phyloP scores from a whole-genome alignment of 306 rosid genomes.

The Quercus glauca region DNA sequence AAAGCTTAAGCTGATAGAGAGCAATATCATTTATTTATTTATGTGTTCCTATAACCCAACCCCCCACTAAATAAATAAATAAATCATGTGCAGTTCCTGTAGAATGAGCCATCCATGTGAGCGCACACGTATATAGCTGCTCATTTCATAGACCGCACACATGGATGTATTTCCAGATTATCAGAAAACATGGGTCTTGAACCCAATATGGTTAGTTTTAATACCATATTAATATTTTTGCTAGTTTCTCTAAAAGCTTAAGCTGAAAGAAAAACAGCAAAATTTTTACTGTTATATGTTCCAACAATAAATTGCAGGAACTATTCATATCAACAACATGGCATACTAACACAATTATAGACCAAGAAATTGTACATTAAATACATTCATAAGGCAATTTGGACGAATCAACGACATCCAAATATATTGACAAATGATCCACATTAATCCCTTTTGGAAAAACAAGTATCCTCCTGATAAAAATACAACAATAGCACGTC shows the following conservation, averaged over 20 bases:
- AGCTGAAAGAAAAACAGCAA: background rate
- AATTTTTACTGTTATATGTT: background rate
- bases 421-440: conserved; percentile 58
- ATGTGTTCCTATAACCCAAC: background rate
- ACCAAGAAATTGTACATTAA: no score
- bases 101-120: background rate
- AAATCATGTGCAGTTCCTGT: background rate
- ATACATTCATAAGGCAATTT: conserved; percentile 25
- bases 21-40: background rate
- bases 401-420: conserved; percentile 62
- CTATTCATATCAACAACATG: background rate
- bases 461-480: conserved; percentile 54
- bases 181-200: background rate
- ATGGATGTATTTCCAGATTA: background rate
- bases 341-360: background rate
- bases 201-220: background rate
- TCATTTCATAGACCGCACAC: background rate
- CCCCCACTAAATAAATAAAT: background rate
- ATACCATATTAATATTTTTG: background rate
- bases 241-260: background rate
- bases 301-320: background rate
- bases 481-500: conserved; percentile 19
- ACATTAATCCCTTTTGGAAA: conserved; percentile 97
- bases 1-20: background rate
- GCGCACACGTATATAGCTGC: background rate